Evolutionary conservation across 352 stramenopile species (phyloP).

Genomic region (Globisporangium spiculum): DNA sequence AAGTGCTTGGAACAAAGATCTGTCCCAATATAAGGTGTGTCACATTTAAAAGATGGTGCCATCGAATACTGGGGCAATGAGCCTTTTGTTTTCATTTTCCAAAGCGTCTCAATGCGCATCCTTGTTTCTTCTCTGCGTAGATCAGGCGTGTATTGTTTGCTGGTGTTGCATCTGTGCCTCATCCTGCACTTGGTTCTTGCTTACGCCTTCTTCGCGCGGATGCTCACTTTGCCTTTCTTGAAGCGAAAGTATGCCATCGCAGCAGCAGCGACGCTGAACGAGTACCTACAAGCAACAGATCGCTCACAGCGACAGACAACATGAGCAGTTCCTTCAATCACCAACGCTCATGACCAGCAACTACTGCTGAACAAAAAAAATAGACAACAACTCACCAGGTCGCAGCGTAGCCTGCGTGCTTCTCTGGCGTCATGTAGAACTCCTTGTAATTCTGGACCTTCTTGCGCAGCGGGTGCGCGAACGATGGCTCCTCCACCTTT

Average conservation of each 20-base stretch:
- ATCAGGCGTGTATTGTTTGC: too few relatives aligned
- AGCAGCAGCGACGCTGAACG: constrained; percentile 68
- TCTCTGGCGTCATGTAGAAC: constrained; percentile 89
- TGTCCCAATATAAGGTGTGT: neutral
- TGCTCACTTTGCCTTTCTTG: constrained; percentile 38
- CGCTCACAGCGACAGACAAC: neutral
- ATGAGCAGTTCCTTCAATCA: neutral
- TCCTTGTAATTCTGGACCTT: constrained; percentile 75
- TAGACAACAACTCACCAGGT: constrained; percentile 54
- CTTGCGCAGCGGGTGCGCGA: constrained; percentile 69
- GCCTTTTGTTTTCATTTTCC: too few relatives aligned
- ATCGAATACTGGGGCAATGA: too few relatives aligned
- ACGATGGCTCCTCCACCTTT: constrained; percentile 26
- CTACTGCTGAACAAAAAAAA: too few relatives aligned
- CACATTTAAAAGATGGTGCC: too few relatives aligned
- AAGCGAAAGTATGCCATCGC: constrained; percentile 77
- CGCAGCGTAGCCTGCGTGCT: constrained; percentile 79
- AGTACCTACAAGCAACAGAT: constrained; percentile 43
- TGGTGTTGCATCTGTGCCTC: neutral
- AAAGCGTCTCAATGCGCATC: neutral
- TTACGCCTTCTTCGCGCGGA: constrained; percentile 9
- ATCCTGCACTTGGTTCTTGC: neutral
- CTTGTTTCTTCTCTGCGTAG: neutral
- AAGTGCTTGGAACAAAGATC: neutral
- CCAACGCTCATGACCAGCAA: neutral